Evolutionary conservation across 495 filamentous ascomycete genomes (phyloP).

Genomic region (Tuber aestivum): DNA sequence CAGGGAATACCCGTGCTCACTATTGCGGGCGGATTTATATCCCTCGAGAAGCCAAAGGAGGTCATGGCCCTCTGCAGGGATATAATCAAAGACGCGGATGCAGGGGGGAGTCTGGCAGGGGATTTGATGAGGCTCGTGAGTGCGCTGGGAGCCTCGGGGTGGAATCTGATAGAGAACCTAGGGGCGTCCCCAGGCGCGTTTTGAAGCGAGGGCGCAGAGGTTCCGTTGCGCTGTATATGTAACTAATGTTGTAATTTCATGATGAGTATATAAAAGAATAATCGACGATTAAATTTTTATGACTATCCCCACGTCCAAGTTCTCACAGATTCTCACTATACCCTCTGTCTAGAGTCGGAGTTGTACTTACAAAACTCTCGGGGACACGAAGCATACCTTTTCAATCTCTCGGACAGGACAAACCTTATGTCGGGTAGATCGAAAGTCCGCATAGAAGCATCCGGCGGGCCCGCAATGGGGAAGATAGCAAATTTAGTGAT

Average conservation of each 20-base stretch:
- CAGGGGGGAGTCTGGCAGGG: not conserved
- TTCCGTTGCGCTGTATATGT: not conserved
- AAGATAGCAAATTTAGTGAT: not conserved
- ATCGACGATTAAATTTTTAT: not conserved
- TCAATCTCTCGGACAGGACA: not conserved
- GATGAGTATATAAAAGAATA: not conserved
- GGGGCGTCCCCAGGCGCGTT: not conserved
- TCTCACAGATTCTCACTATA: not conserved
- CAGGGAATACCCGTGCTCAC: not conserved
- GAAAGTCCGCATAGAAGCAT: not conserved
- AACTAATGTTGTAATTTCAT: not conserved
- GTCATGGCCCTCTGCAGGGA: not conserved
- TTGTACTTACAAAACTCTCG: not conserved
- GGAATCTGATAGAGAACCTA: not conserved
- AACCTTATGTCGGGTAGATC: not conserved
- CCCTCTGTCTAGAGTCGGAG: not conserved
- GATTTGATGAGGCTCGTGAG: not conserved
- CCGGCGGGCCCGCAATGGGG: not conserved
- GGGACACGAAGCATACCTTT: slow-evolving; percentile 1
- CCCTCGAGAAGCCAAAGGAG: slow-evolving; percentile 3
- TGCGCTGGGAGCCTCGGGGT: not conserved
- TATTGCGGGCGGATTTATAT: not conserved
- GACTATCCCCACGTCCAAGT: not conserved
- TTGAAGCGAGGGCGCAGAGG: not conserved
- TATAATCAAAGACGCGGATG: not conserved